These are phyloP conservation scores for Saccharomyces cerevisiae DNA, from an alignment of 805 yeast species.

Conservation along the genomic window DNA sequence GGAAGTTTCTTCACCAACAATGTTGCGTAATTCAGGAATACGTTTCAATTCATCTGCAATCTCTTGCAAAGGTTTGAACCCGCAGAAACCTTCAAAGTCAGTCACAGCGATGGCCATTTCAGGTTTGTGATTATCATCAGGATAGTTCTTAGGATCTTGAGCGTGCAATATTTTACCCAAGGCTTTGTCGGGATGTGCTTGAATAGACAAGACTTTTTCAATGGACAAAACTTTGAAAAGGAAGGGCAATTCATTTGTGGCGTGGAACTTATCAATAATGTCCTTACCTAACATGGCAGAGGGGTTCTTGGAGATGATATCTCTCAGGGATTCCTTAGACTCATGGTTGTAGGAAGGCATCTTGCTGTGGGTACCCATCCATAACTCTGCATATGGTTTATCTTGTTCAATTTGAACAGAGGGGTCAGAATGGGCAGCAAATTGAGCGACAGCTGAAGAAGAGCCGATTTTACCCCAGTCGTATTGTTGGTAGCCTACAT, in stretches of 20 bases:
- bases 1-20: conserved; percentile 61
- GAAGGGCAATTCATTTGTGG: conserved; percentile 71
- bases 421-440: conserved; percentile 65
- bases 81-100: conserved; percentile 94
- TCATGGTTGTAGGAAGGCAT: conserved; percentile 65
- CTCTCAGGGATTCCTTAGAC: conserved; percentile 54
- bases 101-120: conserved; percentile 98
- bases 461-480: conserved; percentile 87
- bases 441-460: conserved; percentile 80
- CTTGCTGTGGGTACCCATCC: conserved; percentile 99
- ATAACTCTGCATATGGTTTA: conserved; percentile 91
- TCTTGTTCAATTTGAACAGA: conserved; percentile 52
- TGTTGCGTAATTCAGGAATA: conserved; percentile 66
- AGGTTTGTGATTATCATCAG: conserved; percentile 98
- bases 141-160: conserved; percentile 86
- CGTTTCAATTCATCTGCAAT: conserved; percentile 58
- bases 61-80: conserved; percentile 84
- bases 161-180: conserved; percentile 70
- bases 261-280: conserved; percentile 59
- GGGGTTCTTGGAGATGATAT: conserved; percentile 55
- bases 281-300: conserved; percentile 46
- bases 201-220: conserved; percentile 86
- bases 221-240: conserved; percentile 90
- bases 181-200: conserved; percentile 94
- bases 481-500: conserved; percentile 61